A percentile compares a stretch with the other conserved stretches of the same genome.
Conservation (phyloP, 2,329 filamentous ascomycete species). For the Calonectria pseudoturangicola region DNA sequence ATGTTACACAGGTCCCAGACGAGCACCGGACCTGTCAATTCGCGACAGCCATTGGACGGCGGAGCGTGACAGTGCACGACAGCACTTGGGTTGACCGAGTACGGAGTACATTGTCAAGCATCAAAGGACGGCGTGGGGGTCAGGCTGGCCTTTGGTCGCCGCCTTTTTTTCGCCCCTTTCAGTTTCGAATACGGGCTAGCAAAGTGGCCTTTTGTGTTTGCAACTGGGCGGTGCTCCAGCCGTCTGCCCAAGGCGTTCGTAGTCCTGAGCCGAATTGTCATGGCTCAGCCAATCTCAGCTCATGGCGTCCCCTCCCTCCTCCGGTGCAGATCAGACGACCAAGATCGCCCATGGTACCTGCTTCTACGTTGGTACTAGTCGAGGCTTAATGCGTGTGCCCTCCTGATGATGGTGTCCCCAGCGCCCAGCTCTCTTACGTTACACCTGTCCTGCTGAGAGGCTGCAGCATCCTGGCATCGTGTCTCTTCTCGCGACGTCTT, state of each 20-base stretch:
- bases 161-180: slow-evolving; percentile 22
- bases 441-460: slow-evolving; percentile 14
- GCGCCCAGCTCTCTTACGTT: slow-evolving; percentile 10
- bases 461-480: slow-evolving; percentile 14
- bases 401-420: slow-evolving; percentile 13
- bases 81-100: slow-evolving; percentile 27
- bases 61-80: slow-evolving; percentile 5
- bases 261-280: slow-evolving; percentile 32
- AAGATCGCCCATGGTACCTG: slow-evolving; percentile 52
- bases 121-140: slow-evolving; percentile 45
- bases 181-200: slow-evolving; percentile 13
- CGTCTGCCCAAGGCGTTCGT: slow-evolving; percentile 28
- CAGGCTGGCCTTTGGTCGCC: slow-evolving; percentile 17
- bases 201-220: slow-evolving; percentile 8
- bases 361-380: slow-evolving; percentile 41
- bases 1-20: slow-evolving; percentile 45
- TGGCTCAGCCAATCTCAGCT: slow-evolving; percentile 36
- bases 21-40: slow-evolving; percentile 45
- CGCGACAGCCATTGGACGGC: slow-evolving; percentile 42
- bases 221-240: slow-evolving; percentile 24
- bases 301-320: slow-evolving; percentile 25
- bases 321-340: slow-evolving; percentile 48
- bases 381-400: slow-evolving; percentile 24
- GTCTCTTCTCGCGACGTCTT: slow-evolving; percentile 18
- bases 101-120: slow-evolving; percentile 7